Conservation (phyloP, 2,329 filamentous ascomycete genomes). For the Epichloe sibirici region DNA sequence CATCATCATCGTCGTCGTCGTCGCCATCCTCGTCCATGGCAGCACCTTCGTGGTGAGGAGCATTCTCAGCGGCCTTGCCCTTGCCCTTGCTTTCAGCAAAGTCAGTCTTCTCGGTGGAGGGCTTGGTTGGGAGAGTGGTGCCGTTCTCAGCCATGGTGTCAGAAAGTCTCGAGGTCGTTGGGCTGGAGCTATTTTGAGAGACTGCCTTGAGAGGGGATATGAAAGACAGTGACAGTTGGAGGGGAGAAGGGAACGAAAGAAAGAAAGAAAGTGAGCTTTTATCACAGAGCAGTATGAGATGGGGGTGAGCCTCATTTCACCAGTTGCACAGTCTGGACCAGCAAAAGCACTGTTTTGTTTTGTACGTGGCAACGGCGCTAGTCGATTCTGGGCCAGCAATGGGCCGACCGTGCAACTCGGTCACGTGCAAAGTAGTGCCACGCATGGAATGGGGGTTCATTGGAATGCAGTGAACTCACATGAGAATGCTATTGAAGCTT, state of each 20-base stretch:
- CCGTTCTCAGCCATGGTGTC: slow-evolving; percentile 35
- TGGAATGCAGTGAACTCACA: too few species aligned
- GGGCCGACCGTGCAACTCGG: not conserved
- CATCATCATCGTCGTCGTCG: slow-evolving; percentile 55
- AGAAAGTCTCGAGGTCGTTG: not conserved
- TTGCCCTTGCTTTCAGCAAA: slow-evolving; percentile 64
- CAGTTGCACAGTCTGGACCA: slow-evolving; percentile 6
- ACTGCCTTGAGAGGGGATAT: not conserved
- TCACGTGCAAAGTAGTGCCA: slow-evolving; percentile 8
- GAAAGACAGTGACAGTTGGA: not conserved
- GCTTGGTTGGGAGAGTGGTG: slow-evolving; percentile 33
- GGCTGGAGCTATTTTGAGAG: not conserved
- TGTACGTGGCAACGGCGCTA: slow-evolving; percentile 21
- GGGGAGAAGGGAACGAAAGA: slow-evolving; percentile 1
- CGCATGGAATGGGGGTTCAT: too few species aligned
- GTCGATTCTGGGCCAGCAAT: slow-evolving; percentile 10
- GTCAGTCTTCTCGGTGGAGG: slow-evolving; percentile 24
- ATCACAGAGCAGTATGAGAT: slow-evolving; percentile 10
- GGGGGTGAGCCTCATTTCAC: slow-evolving; percentile 14
- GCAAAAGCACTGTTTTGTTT: not conserved
- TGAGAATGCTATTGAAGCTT: too few species aligned
- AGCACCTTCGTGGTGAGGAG: slow-evolving; percentile 36
- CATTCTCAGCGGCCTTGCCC: slow-evolving; percentile 56
- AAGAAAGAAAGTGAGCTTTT: slow-evolving; percentile 9
- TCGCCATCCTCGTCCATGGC: slow-evolving; percentile 68